phyloP scores from a whole-genome alignment of 331 rosid species.

The Dryas integrifolia region DNA sequence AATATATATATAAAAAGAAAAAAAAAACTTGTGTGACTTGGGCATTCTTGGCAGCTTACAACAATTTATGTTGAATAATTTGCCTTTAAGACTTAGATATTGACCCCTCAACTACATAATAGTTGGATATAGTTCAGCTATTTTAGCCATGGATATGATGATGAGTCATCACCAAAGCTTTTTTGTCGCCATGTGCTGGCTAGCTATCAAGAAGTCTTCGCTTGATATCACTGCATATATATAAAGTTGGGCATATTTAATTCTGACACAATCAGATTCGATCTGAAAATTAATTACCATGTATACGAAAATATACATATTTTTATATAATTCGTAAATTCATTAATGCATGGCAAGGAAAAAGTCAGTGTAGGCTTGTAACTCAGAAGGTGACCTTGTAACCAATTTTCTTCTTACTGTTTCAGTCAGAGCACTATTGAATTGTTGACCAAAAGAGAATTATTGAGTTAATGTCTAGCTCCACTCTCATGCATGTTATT shows the following conservation, averaged over 20 bases:
- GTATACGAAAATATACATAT: neutral
- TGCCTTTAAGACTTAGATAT: neutral
- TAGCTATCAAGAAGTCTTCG: conserved; percentile 16
- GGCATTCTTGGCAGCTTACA: neutral
- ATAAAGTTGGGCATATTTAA: neutral
- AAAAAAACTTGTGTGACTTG: neutral
- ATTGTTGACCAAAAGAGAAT: too few species aligned
- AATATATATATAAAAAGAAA: neutral
- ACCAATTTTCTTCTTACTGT: too few species aligned
- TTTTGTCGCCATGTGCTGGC: conserved; percentile 14
- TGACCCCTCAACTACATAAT: conserved; percentile 22
- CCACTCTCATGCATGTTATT: too few species aligned
- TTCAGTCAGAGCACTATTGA: too few species aligned
- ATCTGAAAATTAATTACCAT: neutral
- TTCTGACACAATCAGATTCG: conserved; percentile 1
- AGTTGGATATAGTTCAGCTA: conserved; percentile 17
- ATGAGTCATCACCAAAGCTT: conserved; percentile 7
- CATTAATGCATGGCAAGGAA: neutral
- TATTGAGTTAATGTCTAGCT: too few species aligned
- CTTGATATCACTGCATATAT: neutral
- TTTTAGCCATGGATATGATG: conserved; percentile 16
- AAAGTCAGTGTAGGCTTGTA: neutral
- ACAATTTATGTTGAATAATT: conserved; percentile 9
- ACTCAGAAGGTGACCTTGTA: too few species aligned
- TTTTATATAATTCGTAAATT: neutral